Base-by-base conservation (phyloP, 2,329 filamentous ascomycete genomes). In the Knoxdaviesia proteae region DNA sequence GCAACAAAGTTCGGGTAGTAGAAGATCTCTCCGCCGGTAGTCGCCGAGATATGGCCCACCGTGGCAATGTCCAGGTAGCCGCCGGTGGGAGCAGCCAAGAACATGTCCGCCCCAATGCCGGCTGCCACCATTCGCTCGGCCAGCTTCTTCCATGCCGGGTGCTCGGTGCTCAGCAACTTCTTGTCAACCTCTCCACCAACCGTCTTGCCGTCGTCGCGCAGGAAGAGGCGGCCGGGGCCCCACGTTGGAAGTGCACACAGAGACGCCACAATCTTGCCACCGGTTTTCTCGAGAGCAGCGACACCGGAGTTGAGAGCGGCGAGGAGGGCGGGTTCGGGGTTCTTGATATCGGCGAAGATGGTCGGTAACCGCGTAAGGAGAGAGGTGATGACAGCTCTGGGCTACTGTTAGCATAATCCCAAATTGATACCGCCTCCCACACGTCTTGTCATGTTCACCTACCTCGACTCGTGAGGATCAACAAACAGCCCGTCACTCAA, bases 1-100 rank as follows among this genome's bases (percentile, higher is more conserved):
- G 80, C 76, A 46, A 94, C 77, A 63, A 94, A 98, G 58, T 96
- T 98, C 39, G 90, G 87, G 56, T 93, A 98, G 61, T 93, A 94
- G 61, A 87, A 98, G 0, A 80, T 83, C 58, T 98, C 90, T 48
- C 90, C 90, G 45, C 90, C 90, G n/a, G 84, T 93, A 32, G 81
- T 77, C 37, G 84, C 77, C 33, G 90, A 74, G 29, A 94, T 73
- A 58, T 94, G 81, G 37, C 87, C 84, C 51, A 96, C 80, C 3
- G 88, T 94, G 34, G 86, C 88, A 55, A 96, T 77, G 53, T 96
- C 88, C 39, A 94, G 71, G 58, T 94, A 96, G 10, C 82, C 83
- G 41, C 88, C 88, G 39, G 82, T 81, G 1, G 90, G 84, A 7
- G 90, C 80, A 29, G 86, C 87, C 51, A 98, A 68, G 65, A 98